Conservation (phyloP, 306 rosid species). For the Biancaea sappan region DNA sequence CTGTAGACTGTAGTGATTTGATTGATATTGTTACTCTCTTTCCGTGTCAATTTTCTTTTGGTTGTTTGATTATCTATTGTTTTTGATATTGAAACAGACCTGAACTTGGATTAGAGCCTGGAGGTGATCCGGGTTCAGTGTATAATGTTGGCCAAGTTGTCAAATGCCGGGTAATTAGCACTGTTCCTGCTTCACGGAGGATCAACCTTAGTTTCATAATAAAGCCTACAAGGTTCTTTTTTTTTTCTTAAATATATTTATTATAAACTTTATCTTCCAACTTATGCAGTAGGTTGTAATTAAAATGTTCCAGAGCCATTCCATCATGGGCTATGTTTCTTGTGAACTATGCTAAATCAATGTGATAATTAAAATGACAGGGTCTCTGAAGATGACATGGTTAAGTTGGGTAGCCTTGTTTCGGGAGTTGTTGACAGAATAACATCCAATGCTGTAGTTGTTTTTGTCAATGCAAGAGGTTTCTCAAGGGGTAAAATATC, state of each 20-base stretch:
- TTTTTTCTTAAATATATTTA: background rate
- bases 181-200: slow-evolving; percentile 71
- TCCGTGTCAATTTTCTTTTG: slow-evolving; percentile 6
- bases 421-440: slow-evolving; percentile 82
- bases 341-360: slow-evolving; percentile 24
- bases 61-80: slow-evolving; percentile 22
- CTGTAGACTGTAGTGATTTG: background rate
- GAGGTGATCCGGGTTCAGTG: slow-evolving; percentile 65
- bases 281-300: slow-evolving; percentile 1
- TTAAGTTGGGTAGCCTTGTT: slow-evolving; percentile 69
- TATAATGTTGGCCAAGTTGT: slow-evolving; percentile 91
- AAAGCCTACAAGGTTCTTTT: slow-evolving; percentile 74
- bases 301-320: slow-evolving; percentile 17
- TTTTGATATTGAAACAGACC: slow-evolving; percentile 59
- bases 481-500: slow-evolving; percentile 78
- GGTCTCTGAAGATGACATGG: slow-evolving; percentile 69
- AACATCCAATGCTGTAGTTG: slow-evolving; percentile 58
- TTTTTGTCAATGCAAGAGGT: slow-evolving; percentile 62
- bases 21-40: background rate
- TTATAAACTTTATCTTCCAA: background rate
- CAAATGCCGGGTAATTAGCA: slow-evolving; percentile 75
- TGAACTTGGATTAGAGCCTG: slow-evolving; percentile 89
- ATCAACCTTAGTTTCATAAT: slow-evolving; percentile 87
- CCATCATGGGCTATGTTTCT: background rate
- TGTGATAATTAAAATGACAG: slow-evolving; percentile 53